A percentile compares a stretch with the other conserved stretches of the same genome.
phyloP scores from a whole-genome alignment of 2,329 filamentous ascomycete species.

The Ceratocystis ficicola region DNA sequence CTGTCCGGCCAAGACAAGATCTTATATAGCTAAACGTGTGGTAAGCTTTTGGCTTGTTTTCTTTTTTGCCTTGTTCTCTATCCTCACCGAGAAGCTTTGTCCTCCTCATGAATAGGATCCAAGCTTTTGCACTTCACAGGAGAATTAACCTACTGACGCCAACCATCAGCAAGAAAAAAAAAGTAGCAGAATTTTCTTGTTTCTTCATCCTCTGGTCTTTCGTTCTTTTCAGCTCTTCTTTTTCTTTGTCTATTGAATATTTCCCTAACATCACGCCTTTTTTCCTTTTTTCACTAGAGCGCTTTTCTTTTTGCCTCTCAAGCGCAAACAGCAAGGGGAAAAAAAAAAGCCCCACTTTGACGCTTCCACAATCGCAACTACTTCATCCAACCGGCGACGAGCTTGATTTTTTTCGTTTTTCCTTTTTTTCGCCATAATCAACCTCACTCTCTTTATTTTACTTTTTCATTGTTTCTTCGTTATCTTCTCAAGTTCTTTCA shows the following conservation, averaged over 20 bases:
- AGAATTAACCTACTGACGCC: background rate
- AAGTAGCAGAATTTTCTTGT: background rate
- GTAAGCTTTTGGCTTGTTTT: background rate
- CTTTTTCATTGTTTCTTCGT: constrained; percentile 1
- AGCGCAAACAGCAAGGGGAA: background rate
- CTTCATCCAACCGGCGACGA: background rate
- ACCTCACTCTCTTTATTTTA: background rate
- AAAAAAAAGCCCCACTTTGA: background rate
- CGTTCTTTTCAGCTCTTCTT: background rate
- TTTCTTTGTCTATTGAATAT: background rate
- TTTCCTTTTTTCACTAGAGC: background rate
- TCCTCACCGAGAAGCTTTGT: background rate
- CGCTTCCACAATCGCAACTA: constrained; percentile 7
- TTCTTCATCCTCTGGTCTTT: background rate
- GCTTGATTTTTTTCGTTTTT: background rate
- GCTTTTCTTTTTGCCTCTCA: constrained; percentile 2
- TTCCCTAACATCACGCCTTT: background rate
- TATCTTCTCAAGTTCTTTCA: background rate
- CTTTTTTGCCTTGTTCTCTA: background rate
- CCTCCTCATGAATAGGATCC: background rate
- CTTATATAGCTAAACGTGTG: background rate
- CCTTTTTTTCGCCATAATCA: background rate
- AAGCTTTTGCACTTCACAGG: background rate
- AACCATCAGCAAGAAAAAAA: background rate
- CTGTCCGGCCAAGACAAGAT: background rate